Evolutionary conservation across 805 yeast species (phyloP).

Genomic region (Cyberlindnera lachancei): DNA sequence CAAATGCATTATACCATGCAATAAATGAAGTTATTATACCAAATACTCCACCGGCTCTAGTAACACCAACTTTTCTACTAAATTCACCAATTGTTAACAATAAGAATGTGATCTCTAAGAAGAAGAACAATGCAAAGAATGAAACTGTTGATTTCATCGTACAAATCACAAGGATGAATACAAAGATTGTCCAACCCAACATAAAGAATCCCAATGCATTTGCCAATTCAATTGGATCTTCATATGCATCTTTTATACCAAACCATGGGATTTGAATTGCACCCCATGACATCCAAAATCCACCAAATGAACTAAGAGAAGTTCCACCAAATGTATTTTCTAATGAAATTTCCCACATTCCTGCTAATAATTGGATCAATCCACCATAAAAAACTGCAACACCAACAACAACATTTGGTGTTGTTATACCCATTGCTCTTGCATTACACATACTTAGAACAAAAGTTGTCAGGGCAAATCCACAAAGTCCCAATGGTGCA

Average conservation of each 20-base stretch:
- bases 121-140: constrained; percentile 48
- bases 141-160: constrained; percentile 62
- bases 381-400: constrained; percentile 61
- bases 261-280: constrained; percentile 53
- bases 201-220: constrained; percentile 54
- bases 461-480: constrained; percentile 57
- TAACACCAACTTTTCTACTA: constrained; percentile 30
- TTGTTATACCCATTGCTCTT: constrained; percentile 43
- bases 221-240: constrained; percentile 28
- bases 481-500: constrained; percentile 56
- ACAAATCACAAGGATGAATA: constrained; percentile 42
- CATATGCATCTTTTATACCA: constrained; percentile 50
- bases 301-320: constrained; percentile 57
- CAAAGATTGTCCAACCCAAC: constrained; percentile 58
- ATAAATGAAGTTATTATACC: constrained; percentile 46
- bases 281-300: constrained; percentile 62
- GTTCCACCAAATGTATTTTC: constrained; percentile 66
- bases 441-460: constrained; percentile 50
- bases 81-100: constrained; percentile 47
- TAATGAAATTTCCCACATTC: constrained; percentile 56
- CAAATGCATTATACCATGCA: constrained; percentile 57
- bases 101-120: constrained; percentile 46
- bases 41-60: constrained; percentile 49
- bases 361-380: constrained; percentile 49
- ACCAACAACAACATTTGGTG: constrained; percentile 49